These are phyloP conservation scores for Corymbia maculata DNA, from an alignment of 345 rosid genomes.

Conservation along the genomic window DNA sequence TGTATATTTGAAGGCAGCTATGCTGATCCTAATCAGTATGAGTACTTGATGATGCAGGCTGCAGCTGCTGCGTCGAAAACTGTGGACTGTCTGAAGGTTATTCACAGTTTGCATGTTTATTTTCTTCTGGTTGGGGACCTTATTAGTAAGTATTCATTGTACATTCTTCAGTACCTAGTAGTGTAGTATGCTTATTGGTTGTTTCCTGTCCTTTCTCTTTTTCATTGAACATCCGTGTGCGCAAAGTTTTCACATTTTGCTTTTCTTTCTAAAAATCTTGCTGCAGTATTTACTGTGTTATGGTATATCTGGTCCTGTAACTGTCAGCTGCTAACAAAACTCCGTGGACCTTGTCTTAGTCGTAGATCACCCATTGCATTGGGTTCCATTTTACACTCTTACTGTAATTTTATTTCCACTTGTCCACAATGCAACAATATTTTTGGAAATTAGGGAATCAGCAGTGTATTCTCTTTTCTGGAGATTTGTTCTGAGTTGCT, in stretches of 20 bases:
- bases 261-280: background rate
- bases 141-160: constrained; percentile 40
- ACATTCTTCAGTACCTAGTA: background rate
- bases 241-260: background rate
- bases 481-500: background rate
- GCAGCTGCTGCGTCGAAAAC: constrained; percentile 78
- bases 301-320: background rate
- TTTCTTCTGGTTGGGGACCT: constrained; percentile 90
- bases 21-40: background rate
- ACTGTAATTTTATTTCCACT: background rate
- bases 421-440: background rate
- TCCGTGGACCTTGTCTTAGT: background rate
- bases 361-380: background rate
- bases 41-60: background rate
- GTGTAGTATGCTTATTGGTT: background rate
- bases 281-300: background rate
- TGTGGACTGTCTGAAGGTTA: constrained; percentile 80
- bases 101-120: constrained; percentile 86
- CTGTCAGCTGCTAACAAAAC: background rate
- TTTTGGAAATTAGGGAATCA: background rate
- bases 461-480: background rate
- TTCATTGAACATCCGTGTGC: background rate
- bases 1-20: background rate
- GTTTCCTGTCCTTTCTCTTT: background rate
- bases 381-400: background rate